Percentiles rank a stretch among this genome's conserved stretches.
These are phyloP conservation scores for Sporothrix pseudoabietina DNA, from an alignment of 2,329 filamentous ascomycete species.

Conservation along the genomic window DNA sequence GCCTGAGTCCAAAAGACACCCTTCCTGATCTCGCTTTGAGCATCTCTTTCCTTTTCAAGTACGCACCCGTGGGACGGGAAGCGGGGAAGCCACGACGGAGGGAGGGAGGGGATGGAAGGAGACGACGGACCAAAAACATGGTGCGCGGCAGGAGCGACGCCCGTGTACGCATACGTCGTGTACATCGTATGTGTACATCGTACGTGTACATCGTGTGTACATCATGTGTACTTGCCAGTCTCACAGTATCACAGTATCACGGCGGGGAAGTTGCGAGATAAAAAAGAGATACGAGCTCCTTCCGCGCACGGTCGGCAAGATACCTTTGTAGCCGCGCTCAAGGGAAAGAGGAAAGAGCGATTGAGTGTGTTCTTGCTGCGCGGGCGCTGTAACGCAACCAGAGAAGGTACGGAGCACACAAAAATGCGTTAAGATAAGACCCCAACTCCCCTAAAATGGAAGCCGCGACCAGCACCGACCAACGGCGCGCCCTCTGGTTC, in stretches of 20 bases:
- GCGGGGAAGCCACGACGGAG: slow-evolving; percentile 5
- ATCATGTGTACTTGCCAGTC: background rate
- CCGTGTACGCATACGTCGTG: too few species aligned
- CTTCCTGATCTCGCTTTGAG: background rate
- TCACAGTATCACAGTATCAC: background rate
- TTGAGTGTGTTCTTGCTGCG: background rate
- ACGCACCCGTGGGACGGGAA: background rate
- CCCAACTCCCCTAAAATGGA: slow-evolving; percentile 4
- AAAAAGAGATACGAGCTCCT: background rate
- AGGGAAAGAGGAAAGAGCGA: background rate
- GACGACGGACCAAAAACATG: slow-evolving; percentile 5
- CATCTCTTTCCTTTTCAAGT: slow-evolving; percentile 3
- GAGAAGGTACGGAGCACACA: background rate
- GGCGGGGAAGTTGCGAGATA: background rate
- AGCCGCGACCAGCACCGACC: background rate
- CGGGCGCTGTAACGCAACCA: background rate
- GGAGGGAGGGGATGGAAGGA: background rate
- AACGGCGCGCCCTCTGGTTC: background rate
- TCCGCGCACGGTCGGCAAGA: slow-evolving; percentile 11
- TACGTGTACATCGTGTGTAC: background rate
- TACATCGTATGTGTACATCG: background rate
- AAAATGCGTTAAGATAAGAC: slow-evolving; percentile 5
- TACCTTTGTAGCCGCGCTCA: slow-evolving; percentile 1
- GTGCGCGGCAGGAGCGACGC: slow-evolving; percentile 3
- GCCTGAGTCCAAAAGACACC: background rate